Evolutionary conservation across 176 grass and related monocot genomes (phyloP), one percentile per base, ranked within the genome.

Genomic region (Hyparrhenia diplandra): DNA sequence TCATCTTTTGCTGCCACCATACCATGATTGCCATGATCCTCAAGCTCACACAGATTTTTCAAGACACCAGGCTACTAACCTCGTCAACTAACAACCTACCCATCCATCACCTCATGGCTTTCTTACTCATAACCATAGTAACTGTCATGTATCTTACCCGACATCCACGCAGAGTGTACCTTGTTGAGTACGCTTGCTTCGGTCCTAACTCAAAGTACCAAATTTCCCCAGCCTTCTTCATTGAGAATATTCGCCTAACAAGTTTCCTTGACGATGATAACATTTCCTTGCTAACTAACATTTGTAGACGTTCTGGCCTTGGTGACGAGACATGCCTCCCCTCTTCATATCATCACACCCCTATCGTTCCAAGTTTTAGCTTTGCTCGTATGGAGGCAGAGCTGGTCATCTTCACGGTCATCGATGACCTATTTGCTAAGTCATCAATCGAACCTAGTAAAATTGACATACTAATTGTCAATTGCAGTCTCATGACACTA

Each of bases 381-480:
- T 78, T 85, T 28, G 62, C 70, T 27, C 28, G 72, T 24, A 6
- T 2, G 3, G 87, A 89, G 46, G 71, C 35, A 8, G 47, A 79
- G 25, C 20, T 64, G 41, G 25, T 77, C 25, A 30, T 85, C 20
- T 81, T 81, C 87, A 45, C 71, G n/a, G 37, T 64, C 4, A 10
- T 89, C 9, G 77, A 89, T n/a, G 87, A 85, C 2, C 27, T 89
- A 5, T 20, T 89, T 16, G 3, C 49, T 8, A 89, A 71, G 83
- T 71, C 82, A 13, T 20, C 24, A 9, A 42, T 82, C 5, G 42
- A 32, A 12, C 29, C 59, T 10, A 20, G 2, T 10, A 12, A 52
- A 23, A 24, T 89, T 21, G 81, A 69, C 27, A 46, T 75, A 11
- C 66, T 47, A 14, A 47, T 47, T 47, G 45, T 47, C 35, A 89